A percentile compares a stretch with the other conserved stretches of the same genome.
Conservation (phyloP, 2,329 filamentous ascomycete genomes). For the Aspergillus pseudoviridinutans region DNA sequence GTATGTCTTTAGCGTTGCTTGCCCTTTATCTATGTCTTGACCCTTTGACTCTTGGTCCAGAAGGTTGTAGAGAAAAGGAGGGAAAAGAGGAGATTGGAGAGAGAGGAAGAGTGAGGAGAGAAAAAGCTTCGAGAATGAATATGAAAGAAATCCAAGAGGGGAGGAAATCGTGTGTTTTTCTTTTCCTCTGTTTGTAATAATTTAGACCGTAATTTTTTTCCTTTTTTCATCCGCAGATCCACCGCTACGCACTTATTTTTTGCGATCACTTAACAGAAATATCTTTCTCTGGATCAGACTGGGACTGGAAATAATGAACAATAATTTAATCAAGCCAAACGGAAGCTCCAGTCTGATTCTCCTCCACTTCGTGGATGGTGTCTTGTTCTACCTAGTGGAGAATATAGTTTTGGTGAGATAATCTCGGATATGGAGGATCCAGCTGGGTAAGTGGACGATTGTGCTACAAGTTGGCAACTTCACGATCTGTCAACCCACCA, state of each 20-base stretch:
- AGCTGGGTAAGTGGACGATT: background rate
- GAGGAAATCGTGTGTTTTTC: constrained; percentile 27
- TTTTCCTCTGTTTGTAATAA: constrained; percentile 36
- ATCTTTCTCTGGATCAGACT: constrained; percentile 1
- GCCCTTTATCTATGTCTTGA: background rate
- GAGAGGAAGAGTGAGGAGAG: background rate
- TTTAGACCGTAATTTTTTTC: constrained; percentile 19
- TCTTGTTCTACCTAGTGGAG: background rate
- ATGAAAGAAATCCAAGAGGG: constrained; percentile 18
- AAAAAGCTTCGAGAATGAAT: constrained; percentile 11
- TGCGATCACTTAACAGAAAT: background rate
- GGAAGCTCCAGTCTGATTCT: background rate
- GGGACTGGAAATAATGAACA: constrained; percentile 1
- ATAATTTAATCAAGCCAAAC: constrained; percentile 1
- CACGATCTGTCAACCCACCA: background rate
- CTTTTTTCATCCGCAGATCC: constrained; percentile 27
- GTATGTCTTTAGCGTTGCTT: background rate
- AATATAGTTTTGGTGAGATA: background rate
- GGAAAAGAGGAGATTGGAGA: background rate
- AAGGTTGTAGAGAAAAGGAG: background rate
- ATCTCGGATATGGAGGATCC: background rate
- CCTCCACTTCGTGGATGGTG: background rate
- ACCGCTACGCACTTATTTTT: constrained; percentile 15
- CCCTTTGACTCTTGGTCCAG: background rate
- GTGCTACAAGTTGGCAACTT: background rate